phyloP scores from a whole-genome alignment of 306 rosid genomes.

The Cyamopsis tetragonoloba region DNA sequence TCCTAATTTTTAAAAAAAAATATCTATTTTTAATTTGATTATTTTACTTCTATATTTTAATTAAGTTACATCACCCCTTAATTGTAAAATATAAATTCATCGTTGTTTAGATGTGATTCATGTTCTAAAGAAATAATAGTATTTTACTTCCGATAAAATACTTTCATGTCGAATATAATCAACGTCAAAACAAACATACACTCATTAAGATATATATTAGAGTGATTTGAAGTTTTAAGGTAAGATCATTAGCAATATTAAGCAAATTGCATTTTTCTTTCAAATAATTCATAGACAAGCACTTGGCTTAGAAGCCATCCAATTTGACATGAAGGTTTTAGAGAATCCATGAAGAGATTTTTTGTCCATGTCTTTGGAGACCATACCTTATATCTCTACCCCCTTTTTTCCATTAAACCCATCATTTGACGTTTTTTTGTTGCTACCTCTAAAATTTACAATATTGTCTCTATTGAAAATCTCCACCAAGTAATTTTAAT shows the following conservation, averaged over 20 bases:
- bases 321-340: conserved; percentile 61
- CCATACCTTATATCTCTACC: conserved; percentile 50
- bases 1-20: no score
- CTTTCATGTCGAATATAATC: no score
- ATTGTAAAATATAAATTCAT: no score
- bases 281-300: conserved; percentile 36
- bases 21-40: no score
- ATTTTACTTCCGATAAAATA: no score
- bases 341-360: conserved; percentile 76
- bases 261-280: conserved; percentile 14
- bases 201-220: no score
- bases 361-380: conserved; percentile 89
- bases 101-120: no score
- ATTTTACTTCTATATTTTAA: no score
- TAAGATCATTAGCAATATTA: conserved; percentile 16
- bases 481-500: conserved; percentile 34
- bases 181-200: no score
- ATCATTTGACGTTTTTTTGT: conserved; percentile 57
- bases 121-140: no score
- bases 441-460: conserved; percentile 40
- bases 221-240: conserved; percentile 21
- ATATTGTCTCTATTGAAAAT: conserved; percentile 29
- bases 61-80: no score
- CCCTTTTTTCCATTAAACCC: conserved; percentile 51
- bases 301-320: conserved; percentile 58